These are phyloP conservation scores for Proliferodiscus dingleyae DNA, from an alignment of 2,329 filamentous ascomycete genomes.

Conservation along the genomic window DNA sequence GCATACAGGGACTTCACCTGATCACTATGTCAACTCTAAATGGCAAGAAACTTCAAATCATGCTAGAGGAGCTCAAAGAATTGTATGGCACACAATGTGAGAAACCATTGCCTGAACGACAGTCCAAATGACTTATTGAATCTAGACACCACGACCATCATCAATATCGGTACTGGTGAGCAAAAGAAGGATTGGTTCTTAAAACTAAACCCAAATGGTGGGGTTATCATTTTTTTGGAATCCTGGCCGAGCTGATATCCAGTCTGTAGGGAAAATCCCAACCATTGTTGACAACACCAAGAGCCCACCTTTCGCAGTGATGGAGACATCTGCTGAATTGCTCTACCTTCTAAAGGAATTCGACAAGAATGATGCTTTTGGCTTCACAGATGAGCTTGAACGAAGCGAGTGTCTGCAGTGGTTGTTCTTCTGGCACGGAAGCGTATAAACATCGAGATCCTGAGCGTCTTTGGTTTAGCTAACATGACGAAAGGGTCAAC, in stretches of 20 bases:
- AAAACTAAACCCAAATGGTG: constrained; percentile 41
- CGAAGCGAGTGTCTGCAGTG: constrained; percentile 45
- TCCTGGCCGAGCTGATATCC: constrained; percentile 13
- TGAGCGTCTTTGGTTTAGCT: no score
- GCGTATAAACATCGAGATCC: no score
- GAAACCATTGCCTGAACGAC: constrained; percentile 27
- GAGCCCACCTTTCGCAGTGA: constrained; percentile 44
- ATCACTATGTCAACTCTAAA: constrained; percentile 48
- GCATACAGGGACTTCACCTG: constrained; percentile 41
- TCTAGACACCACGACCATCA: constrained; percentile 10
- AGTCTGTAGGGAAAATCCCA: constrained; percentile 38
- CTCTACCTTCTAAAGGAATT: constrained; percentile 46
- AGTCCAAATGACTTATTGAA: no score
- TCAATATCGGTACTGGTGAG: constrained; percentile 38
- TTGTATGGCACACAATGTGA: constrained; percentile 45
- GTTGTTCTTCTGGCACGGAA: constrained; percentile 51
- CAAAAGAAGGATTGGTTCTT: constrained; percentile 54
- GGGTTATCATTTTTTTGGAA: constrained; percentile 1
- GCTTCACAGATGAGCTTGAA: constrained; percentile 48
- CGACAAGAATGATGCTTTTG: constrained; percentile 46
- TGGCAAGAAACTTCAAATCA: constrained; percentile 47
- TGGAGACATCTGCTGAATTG: constrained; percentile 49
- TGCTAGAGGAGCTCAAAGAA: constrained; percentile 50
- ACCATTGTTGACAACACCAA: constrained; percentile 46
- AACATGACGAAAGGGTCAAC: no score